Evolutionary conservation across 345 rosid species (phyloP), one percentile per base, ranked within the genome.

Genomic region (Lepidium sativum): DNA sequence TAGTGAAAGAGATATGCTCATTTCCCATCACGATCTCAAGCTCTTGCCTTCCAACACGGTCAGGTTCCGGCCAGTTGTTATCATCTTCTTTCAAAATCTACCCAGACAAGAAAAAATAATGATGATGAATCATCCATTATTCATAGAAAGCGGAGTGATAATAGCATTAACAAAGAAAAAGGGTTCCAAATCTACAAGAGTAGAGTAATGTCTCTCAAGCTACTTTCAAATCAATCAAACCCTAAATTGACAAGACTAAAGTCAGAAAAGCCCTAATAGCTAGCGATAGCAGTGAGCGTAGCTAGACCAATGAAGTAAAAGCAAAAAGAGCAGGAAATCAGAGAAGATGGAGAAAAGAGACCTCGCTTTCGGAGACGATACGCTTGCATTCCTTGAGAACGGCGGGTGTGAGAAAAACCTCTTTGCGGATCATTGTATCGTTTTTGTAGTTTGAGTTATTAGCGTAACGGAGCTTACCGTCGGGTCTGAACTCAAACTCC

Each of bases 61-160:
- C 97, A 41, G 99, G 99, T 67, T 91, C 96, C 5, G 99, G 99
- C 99, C 99, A 94, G 64, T 86, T 91, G 63, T 75, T 82, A 76
- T 94, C 99, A 75, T 94, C 96, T 86, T 94, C 99, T 89, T 88
- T 91, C 97, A 94, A 81, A 18, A 94, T 90, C 99, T 94, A 65
- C n/a, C 23, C 9, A 60, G 9, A 56, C 5, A 35, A 74, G 7
- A 27, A 27, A 5, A 27, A 27, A 27, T 5, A 27, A 27, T 49
- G 11, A 32, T 27, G 15, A 20, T 21, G 9, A 57, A 25, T 40
- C 9, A 40, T 9, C 34, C 5, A 41, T 6, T 25, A 56, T 37
- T 54, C 44, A 4, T 37, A 35, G 29, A 54, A 39, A 39, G 48
- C 63, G 38, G 37, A 57, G 38, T 56, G 34, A 16, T 15, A 29